phyloP scores from a whole-genome alignment of 2,329 filamentous ascomycete species.

The Alternaria viburni region DNA sequence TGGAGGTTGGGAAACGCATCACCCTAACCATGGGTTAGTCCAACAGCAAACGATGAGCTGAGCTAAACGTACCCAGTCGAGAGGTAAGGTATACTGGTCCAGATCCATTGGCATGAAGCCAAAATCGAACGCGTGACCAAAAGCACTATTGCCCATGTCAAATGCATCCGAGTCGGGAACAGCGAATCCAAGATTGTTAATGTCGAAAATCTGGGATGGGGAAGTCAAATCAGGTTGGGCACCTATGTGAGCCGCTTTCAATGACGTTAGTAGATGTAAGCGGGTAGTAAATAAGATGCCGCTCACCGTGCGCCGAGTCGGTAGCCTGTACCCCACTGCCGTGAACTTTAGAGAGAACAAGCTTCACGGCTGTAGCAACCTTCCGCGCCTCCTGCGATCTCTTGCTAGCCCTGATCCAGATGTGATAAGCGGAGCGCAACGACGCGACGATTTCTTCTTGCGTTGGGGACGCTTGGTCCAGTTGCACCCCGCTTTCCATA shows the following conservation, averaged over 20 bases:
- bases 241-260: not conserved
- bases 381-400: slow-evolving; percentile 41
- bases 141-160: slow-evolving; percentile 9
- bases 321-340: not conserved
- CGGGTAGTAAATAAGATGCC: not conserved
- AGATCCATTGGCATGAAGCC: slow-evolving; percentile 32
- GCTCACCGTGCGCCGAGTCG: slow-evolving; percentile 14
- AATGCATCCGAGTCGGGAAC: slow-evolving; percentile 1
- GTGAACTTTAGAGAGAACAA: slow-evolving; percentile 35
- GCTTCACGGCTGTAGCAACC: slow-evolving; percentile 34
- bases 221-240: slow-evolving; percentile 10
- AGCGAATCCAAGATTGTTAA: slow-evolving; percentile 8
- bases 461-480: slow-evolving; percentile 30
- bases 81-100: slow-evolving; percentile 19
- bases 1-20: slow-evolving; percentile 17
- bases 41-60: not conserved
- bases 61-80: slow-evolving; percentile 30
- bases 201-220: slow-evolving; percentile 23
- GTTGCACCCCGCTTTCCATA: slow-evolving; percentile 14
- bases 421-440: slow-evolving; percentile 26
- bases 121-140: slow-evolving; percentile 22
- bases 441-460: slow-evolving; percentile 33
- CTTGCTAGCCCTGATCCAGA: slow-evolving; percentile 34
- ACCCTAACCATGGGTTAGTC: slow-evolving; percentile 8
- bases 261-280: not conserved